These are phyloP conservation scores for Furcasterigmium sp. DNA, from an alignment of 2,329 filamentous ascomycete species.

Conservation along the genomic window DNA sequence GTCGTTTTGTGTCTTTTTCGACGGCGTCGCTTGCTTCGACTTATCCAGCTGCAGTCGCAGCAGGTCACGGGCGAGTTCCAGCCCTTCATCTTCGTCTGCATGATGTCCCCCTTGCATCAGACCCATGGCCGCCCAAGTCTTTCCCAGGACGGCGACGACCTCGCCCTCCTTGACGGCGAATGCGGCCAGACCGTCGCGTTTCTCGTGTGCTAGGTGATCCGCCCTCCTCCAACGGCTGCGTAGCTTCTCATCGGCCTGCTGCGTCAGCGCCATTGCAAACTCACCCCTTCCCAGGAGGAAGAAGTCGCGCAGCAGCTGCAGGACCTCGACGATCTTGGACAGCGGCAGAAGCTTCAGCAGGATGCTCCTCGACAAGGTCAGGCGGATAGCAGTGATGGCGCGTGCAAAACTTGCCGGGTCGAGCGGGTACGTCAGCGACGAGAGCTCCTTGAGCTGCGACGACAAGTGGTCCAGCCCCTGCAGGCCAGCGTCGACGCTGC, in stretches of 20 bases:
- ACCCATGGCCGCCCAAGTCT: slow-evolving; percentile 41
- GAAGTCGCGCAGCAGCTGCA: slow-evolving; percentile 77
- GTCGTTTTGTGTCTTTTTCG: slow-evolving; percentile 1
- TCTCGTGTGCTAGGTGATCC: slow-evolving; percentile 52
- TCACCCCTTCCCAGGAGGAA: slow-evolving; percentile 84
- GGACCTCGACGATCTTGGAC: slow-evolving; percentile 67
- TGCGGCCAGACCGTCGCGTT: slow-evolving; percentile 53
- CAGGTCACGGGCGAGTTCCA: slow-evolving; percentile 77
- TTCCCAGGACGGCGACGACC: not conserved
- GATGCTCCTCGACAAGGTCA: slow-evolving; percentile 77
- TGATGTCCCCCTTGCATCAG: slow-evolving; percentile 62
- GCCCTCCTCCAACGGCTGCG: slow-evolving; percentile 66
- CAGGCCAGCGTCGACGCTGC: slow-evolving; percentile 35
- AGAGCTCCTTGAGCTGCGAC: slow-evolving; percentile 64
- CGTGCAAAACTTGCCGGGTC: slow-evolving; percentile 64
- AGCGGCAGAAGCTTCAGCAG: slow-evolving; percentile 78
- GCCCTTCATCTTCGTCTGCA: slow-evolving; percentile 73
- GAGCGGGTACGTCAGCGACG: slow-evolving; percentile 68
- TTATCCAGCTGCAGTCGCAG: slow-evolving; percentile 62
- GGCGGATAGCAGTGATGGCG: slow-evolving; percentile 69
- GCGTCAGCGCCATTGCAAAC: slow-evolving; percentile 81
- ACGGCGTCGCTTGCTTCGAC: slow-evolving; percentile 24
- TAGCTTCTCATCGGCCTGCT: slow-evolving; percentile 77
- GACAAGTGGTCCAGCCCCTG: slow-evolving; percentile 57
- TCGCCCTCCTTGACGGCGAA: slow-evolving; percentile 25